Evolutionary conservation across 2,329 filamentous ascomycete species (phyloP).

Genomic region (Colletotrichum eleusines): DNA sequence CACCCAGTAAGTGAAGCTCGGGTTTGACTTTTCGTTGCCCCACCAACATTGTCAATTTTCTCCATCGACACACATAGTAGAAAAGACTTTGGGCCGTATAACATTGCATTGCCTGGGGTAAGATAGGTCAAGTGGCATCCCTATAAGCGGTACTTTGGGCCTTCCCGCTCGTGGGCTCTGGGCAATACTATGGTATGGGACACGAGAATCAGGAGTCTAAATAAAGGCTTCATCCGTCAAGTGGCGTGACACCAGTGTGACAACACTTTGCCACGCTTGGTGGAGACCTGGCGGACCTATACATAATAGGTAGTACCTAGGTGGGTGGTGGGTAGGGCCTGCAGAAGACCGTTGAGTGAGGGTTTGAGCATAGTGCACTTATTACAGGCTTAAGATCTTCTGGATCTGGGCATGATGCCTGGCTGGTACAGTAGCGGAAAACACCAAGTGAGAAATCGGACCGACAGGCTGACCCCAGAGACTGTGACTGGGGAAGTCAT

Average conservation of each 20-base stretch:
- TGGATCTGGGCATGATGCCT: neutral
- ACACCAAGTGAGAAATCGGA: constrained; percentile 7
- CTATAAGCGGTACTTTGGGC: neutral
- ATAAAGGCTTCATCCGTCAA: neutral
- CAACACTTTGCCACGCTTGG: neutral
- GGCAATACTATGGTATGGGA: neutral
- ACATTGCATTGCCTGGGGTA: neutral
- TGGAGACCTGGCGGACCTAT: neutral
- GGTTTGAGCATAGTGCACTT: neutral
- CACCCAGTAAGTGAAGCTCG: neutral
- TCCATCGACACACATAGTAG: neutral
- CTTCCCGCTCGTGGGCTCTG: neutral
- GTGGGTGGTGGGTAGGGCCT: neutral
- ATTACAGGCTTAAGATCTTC: neutral
- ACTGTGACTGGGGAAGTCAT: constrained; percentile 11
- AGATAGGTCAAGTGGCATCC: neutral
- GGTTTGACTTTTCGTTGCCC: neutral
- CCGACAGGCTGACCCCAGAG: constrained; percentile 8
- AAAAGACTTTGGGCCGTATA: neutral
- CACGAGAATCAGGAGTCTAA: neutral
- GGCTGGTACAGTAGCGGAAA: neutral
- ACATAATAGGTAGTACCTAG: no score
- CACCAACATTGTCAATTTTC: constrained; percentile 1
- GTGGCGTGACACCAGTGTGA: neutral
- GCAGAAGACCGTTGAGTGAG: neutral